These are phyloP conservation scores for Tripterygium wilfordii DNA, from an alignment of 177 flowering plant species.

Conservation along the genomic window DNA sequence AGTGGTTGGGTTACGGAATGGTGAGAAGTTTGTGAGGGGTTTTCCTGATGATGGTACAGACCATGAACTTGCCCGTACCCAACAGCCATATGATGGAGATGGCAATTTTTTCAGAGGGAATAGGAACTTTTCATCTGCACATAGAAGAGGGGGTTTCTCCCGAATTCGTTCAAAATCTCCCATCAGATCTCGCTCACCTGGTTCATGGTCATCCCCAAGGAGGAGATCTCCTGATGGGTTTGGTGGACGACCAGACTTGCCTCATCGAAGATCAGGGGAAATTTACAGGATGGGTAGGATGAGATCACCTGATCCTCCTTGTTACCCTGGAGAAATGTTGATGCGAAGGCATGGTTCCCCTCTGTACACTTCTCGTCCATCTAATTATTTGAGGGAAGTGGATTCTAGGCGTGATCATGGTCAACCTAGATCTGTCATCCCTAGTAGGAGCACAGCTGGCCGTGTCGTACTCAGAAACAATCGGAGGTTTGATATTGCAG, in stretches of 20 bases:
- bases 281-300: conserved; percentile 42
- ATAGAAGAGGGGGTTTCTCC: conserved; percentile 33
- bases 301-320: conserved; percentile 43
- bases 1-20: conserved; percentile 30
- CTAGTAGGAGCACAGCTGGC: conserved; percentile 42
- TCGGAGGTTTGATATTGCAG: conserved; percentile 38
- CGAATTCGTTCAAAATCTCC: conserved; percentile 58
- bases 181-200: conserved; percentile 46
- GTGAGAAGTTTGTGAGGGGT: conserved; percentile 41
- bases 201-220: conserved; percentile 54
- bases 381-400: conserved; percentile 39
- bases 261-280: conserved; percentile 42
- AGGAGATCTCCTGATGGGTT: conserved; percentile 55
- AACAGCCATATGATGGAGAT: conserved; percentile 40
- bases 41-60: conserved; percentile 34
- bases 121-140: conserved; percentile 37
- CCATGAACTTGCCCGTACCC: conserved; percentile 33
- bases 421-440: conserved; percentile 28
- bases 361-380: conserved; percentile 20
- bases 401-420: conserved; percentile 40
- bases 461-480: conserved; percentile 32
- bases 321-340: conserved; percentile 31
- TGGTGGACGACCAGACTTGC: conserved; percentile 31
- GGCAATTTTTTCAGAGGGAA: conserved; percentile 34
- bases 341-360: conserved; percentile 51